Base-by-base conservation (phyloP, 768 basidiomycete species). In the Hypholoma sublateritium region DNA sequence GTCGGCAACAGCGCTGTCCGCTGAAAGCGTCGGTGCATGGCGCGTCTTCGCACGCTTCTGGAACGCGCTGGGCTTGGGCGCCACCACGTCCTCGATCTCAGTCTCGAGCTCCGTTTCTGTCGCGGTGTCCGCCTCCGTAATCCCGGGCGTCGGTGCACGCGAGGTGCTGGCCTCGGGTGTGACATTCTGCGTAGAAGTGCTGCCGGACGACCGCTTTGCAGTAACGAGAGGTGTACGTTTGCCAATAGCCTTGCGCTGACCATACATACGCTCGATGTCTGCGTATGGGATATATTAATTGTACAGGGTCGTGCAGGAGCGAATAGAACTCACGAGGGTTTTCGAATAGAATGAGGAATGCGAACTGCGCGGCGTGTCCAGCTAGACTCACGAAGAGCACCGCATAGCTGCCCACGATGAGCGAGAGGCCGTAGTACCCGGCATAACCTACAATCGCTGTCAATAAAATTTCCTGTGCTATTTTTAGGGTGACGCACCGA, bases 191-290 rank as follows among this genome's bases (percentile, higher is more conserved):
- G 43, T 8, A 4, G 43, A 6, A 17, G 43, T 19, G 2, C 28
- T 6, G 5, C n/a, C 8, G n/a, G 43, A 7, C 22, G 43, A 44
- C 12, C 24, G 22, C 16, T 17, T 45, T 22, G 25, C 16, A 28
- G 25, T 43, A 22, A 74, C 67, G 5, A 89, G 53, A 0, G 93
- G 95, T 9, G 82, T 87, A 6, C 96, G 88, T 57, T 87, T 85
- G 0, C 93, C 93, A 34, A 99, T 88, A 2, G 87, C 88, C 69
- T 96, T 95, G 59, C 88, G 88, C 65, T 94, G 84, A 12, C 97
- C 97, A 62, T 99, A 99, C 64, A 91, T 88, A 9, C 96, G 83
- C 66, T 95, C 92, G 59, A 97, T 97, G 68, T 97, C 93, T 95
- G 56, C 47, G 5, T n/a, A 49, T 43, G 21, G 25, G 50, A 59